Evolutionary conservation across 345 rosid genomes (phyloP).

Genomic region (Bretschneidera sinensis): DNA sequence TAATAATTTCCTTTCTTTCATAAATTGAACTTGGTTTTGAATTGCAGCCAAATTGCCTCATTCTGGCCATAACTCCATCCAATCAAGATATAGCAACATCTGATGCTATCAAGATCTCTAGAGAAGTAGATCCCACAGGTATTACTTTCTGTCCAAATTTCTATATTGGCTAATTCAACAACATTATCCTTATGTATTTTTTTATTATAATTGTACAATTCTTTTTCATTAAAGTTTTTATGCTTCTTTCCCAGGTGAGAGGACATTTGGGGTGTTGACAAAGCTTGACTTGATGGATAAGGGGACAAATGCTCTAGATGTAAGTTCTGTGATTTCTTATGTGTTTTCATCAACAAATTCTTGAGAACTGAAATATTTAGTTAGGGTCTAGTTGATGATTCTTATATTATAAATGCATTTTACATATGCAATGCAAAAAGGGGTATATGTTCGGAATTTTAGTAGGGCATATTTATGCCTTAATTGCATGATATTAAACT

Average conservation of each 20-base stretch:
- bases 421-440: no score
- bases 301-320: constrained; percentile 71
- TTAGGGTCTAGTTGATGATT: no score
- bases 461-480: no score
- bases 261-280: constrained; percentile 71
- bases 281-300: constrained; percentile 79
- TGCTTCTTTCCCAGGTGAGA: constrained; percentile 40
- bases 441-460: no score
- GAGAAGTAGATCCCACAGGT: constrained; percentile 64
- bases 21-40: background rate
- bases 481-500: no score
- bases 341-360: background rate
- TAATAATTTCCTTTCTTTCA: background rate
- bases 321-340: constrained; percentile 26
- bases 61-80: constrained; percentile 67
- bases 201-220: background rate
- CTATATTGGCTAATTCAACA: background rate
- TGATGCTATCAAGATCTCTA: constrained; percentile 67
- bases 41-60: constrained; percentile 48
- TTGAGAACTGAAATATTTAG: no score
- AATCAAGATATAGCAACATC: constrained; percentile 77
- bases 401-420: no score
- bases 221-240: background rate
- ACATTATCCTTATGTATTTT: background rate
- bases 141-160: background rate